Evolutionary conservation across 805 yeast genomes (phyloP).

Genomic region (Maudiozyma pseudohumilis): DNA sequence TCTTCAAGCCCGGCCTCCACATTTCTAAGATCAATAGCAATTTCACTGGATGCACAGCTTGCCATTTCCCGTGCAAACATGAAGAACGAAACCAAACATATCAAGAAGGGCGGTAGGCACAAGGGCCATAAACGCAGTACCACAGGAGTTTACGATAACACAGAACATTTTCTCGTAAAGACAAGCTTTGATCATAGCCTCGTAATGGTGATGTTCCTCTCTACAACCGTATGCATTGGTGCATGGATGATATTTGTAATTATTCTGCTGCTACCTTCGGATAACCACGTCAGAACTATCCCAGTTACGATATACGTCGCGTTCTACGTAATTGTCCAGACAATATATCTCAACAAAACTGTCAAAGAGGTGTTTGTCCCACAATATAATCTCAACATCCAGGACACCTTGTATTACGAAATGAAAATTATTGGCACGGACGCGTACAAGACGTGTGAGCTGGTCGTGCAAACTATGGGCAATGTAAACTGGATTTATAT

Average conservation of each 20-base stretch:
- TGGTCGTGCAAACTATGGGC: slow-evolving; percentile 12
- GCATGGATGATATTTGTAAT: slow-evolving; percentile 64
- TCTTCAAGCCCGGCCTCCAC: background rate
- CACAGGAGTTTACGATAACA: background rate
- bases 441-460: slow-evolving; percentile 10
- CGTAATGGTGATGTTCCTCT: slow-evolving; percentile 39
- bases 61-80: background rate
- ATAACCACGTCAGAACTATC: slow-evolving; percentile 42
- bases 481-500: slow-evolving; percentile 24
- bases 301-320: slow-evolving; percentile 50
- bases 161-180: slow-evolving; percentile 10
- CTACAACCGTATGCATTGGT: slow-evolving; percentile 46
- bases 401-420: slow-evolving; percentile 38
- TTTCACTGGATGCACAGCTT: background rate
- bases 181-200: slow-evolving; percentile 33
- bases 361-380: slow-evolving; percentile 34
- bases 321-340: slow-evolving; percentile 43
- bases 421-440: slow-evolving; percentile 10
- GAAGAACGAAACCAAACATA: background rate
- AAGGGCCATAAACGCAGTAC: too few species aligned
- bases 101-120: background rate
- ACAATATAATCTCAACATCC: slow-evolving; percentile 45
- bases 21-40: background rate
- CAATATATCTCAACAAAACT: slow-evolving; percentile 40
- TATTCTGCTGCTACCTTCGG: slow-evolving; percentile 40